These are phyloP conservation scores for Kurtzmaniella natalensis DNA, from an alignment of 1,139 yeast genomes.

Conservation along the genomic window DNA sequence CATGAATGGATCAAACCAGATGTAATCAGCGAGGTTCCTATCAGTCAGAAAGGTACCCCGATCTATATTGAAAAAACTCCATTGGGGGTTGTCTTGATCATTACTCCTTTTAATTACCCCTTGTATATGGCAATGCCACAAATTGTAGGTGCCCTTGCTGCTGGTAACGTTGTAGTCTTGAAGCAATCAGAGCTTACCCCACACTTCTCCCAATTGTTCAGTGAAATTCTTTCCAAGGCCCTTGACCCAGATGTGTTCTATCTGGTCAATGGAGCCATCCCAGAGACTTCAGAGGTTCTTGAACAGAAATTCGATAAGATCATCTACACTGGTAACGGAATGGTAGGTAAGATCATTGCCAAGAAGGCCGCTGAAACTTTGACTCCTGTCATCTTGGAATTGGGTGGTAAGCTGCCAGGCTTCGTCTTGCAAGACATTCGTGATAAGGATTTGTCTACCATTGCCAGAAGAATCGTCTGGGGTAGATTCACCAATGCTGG, in stretches of 20 bases:
- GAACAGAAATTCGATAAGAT: conserved; percentile 74
- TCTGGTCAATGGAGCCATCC: conserved; percentile 69
- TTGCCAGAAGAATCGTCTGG: conserved; percentile 73
- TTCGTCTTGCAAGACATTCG: conserved; percentile 53
- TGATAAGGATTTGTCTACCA: conserved; percentile 41
- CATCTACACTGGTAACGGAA: conserved; percentile 77
- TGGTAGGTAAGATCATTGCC: conserved; percentile 75
- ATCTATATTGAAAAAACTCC: conserved; percentile 63
- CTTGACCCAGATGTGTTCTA: conserved; percentile 54
- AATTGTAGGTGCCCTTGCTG: conserved; percentile 76
- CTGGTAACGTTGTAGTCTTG: conserved; percentile 78
- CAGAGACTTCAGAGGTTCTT: conserved; percentile 65
- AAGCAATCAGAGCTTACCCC: conserved; percentile 82
- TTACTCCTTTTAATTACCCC: conserved; percentile 90
- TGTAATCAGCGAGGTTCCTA: conserved; percentile 40
- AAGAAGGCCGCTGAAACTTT: conserved; percentile 77
- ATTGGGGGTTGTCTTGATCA: conserved; percentile 68
- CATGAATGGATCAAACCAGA: conserved; percentile 60
- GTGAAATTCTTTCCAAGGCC: conserved; percentile 50
- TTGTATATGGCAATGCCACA: conserved; percentile 61
- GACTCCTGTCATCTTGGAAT: conserved; percentile 77
- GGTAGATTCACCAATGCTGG: conserved; percentile 82
- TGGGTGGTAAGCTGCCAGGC: conserved; percentile 93
- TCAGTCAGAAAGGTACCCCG: conserved; percentile 41
- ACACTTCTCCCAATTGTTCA: conserved; percentile 51